Evolutionary conservation across 352 stramenopile genomes (phyloP), one percentile per base, ranked within the genome.

Genomic region (Pythium utonaiense): DNA sequence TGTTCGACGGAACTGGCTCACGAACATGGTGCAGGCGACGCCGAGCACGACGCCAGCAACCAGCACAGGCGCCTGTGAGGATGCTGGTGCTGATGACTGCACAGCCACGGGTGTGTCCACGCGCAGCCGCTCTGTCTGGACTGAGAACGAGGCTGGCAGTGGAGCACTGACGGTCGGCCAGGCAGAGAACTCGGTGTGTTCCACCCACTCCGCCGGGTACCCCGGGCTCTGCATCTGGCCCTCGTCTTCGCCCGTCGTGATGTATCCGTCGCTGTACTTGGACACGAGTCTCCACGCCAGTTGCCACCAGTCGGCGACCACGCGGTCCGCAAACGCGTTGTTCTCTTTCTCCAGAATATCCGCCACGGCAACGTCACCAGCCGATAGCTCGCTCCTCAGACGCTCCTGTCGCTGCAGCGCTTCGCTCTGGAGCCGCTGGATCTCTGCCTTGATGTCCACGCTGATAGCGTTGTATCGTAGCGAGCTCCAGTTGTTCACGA

Each of bases 401-500:
- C 44, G 60, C 25, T 6, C 44, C 42, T 52, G 62, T 47, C 16
- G 47, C 57, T 31, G 5, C 12, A 44, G 76, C 77, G 16, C 74
- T 71, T 69, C 65, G 2, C 62, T 64, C 60, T 91, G 78, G 34
- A 88, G 66, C 0, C 42, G 38, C 21, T 65, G 55, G 12, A 85
- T 77, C 33, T 78, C 60, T 1, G 25, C 31, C 3, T 64, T 70
- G 13, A 93, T 71, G 16, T 93, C 81, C 10, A 66, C 25, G 44
- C 72, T 85, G 55, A 94, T 93, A 2, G 74, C 65, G 53, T 89
- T 78, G 58, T 71, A 95, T 8, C 83, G 82, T 25, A 93, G 58
- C 22, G 89, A 54, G 42, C 84, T 86, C 85, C 83, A 92, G 65
- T 95, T 92, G 75, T 91, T 91, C 10, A 95, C 85, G 57, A 93